phyloP scores from a whole-genome alignment of 208 protist species.

The Trypanosomatidae sp. region DNA sequence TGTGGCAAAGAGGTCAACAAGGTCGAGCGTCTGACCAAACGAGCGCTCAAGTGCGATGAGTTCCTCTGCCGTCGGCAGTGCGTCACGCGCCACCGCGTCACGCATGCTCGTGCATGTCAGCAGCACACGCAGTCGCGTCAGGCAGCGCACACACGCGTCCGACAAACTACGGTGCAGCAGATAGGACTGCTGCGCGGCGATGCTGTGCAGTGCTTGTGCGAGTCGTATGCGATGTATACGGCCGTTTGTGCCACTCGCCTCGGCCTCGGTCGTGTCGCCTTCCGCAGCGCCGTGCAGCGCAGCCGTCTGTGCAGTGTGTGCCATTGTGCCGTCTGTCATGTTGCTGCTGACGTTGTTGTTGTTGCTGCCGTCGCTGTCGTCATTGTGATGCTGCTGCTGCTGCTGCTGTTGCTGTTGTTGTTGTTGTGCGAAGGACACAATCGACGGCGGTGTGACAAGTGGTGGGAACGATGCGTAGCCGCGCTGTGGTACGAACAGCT shows the following conservation, averaged over 20 bases:
- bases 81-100: conserved; percentile 27
- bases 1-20: conserved; percentile 62
- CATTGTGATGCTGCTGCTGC: not conserved
- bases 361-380: too few relatives aligned
- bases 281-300: not conserved
- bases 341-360: not conserved
- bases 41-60: conserved; percentile 73
- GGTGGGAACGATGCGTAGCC: conserved; percentile 57
- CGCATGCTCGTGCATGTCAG: conserved; percentile 21
- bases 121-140: conserved; percentile 35
- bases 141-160: conserved; percentile 43
- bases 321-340: not conserved
- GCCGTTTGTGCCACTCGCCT: conserved; percentile 68
- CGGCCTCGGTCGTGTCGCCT: conserved; percentile 11
- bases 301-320: not conserved
- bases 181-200: conserved; percentile 39
- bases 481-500: conserved; percentile 59
- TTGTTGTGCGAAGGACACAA: not conserved
- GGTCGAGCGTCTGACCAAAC: conserved; percentile 66
- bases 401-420: not conserved
- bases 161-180: conserved; percentile 58
- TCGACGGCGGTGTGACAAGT: conserved; percentile 52
- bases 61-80: conserved; percentile 59
- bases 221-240: conserved; percentile 77
- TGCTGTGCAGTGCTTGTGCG: conserved; percentile 18